These are phyloP conservation scores for Xenoacremonium recifei DNA, from an alignment of 2,329 filamentous ascomycete genomes.

Conservation along the genomic window DNA sequence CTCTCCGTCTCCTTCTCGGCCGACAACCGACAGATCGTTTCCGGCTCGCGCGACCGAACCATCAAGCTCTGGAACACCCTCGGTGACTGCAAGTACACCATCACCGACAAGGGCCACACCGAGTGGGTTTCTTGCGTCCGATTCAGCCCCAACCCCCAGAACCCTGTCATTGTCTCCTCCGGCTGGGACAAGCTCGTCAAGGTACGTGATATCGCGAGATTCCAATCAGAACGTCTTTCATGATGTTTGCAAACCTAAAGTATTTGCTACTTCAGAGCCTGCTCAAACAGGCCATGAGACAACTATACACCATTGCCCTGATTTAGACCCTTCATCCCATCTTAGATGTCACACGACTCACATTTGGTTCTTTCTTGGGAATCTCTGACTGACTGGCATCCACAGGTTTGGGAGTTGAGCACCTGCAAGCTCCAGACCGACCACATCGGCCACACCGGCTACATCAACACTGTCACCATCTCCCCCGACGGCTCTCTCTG, in stretches of 20 bases:
- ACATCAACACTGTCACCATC: conserved; percentile 99
- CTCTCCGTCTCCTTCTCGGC: conserved; percentile 99
- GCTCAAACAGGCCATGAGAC: conserved; percentile 85
- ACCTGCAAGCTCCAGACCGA: conserved; percentile 99
- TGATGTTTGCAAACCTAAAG: conserved; percentile 94
- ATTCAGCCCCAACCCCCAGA: conserved; percentile 99
- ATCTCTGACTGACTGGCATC: conserved; percentile 14
- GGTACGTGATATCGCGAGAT: conserved; percentile 62
- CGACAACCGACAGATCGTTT: conserved; percentile 99
- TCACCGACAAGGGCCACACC: conserved; percentile 99
- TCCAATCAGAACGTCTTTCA: conserved; percentile 39
- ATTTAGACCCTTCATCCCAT: conserved; percentile 42
- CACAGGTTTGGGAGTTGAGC: conserved; percentile 98
- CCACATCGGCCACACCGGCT: conserved; percentile 99
- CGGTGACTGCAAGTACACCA: conserved; percentile 99
- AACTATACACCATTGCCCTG: conserved; percentile 84
- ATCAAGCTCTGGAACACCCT: conserved; percentile 99
- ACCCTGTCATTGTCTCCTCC: conserved; percentile 97
- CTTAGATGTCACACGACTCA: too few relatives aligned
- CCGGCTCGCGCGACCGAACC: conserved; percentile 93
- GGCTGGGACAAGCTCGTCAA: conserved; percentile 99
- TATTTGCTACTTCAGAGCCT: conserved; percentile 99
- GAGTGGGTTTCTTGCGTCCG: conserved; percentile 99
- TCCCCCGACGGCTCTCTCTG: conserved; percentile 98
- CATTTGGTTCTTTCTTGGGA: too few relatives aligned